Conservation (phyloP, 163 green algal species). For the Prototheca wickerhamii region DNA sequence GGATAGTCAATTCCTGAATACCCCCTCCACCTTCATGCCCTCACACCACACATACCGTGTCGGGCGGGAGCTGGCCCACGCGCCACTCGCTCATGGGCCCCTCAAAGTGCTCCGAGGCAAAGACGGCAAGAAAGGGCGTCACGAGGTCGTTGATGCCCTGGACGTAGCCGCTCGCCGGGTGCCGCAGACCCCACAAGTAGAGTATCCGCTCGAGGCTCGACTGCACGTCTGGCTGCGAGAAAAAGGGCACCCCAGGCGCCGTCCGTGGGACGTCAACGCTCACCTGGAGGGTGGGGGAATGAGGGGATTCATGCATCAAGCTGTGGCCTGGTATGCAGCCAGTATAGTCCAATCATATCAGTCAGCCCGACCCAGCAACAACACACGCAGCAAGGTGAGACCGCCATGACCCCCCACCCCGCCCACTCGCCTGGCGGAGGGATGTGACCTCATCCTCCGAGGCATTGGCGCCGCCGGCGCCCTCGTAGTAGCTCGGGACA, state of each 20-base stretch:
- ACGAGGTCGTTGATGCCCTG: constrained; percentile 98
- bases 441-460: constrained; percentile 65
- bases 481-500: constrained; percentile 76
- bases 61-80: constrained; percentile 30
- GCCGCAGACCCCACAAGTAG: constrained; percentile 90
- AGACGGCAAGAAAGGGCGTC: constrained; percentile 89
- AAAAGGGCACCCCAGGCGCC: constrained; percentile 80
- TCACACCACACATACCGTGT: not conserved
- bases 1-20: not conserved
- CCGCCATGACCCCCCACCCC: not conserved
- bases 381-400: no score
- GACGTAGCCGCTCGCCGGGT: constrained; percentile 87
- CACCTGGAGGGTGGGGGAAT: no score
- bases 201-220: constrained; percentile 79
- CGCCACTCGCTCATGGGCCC: constrained; percentile 51
- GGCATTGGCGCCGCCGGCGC: constrained; percentile 14
- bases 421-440: constrained; percentile 51
- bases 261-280: constrained; percentile 88
- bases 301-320: no score
- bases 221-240: constrained; percentile 77
- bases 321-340: no score
- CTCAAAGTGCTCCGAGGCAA: constrained; percentile 64
- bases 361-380: no score
- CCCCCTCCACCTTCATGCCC: not conserved
- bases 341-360: no score